Conservation (phyloP, 805 yeast species). For the Yarrowia hollandica region DNA sequence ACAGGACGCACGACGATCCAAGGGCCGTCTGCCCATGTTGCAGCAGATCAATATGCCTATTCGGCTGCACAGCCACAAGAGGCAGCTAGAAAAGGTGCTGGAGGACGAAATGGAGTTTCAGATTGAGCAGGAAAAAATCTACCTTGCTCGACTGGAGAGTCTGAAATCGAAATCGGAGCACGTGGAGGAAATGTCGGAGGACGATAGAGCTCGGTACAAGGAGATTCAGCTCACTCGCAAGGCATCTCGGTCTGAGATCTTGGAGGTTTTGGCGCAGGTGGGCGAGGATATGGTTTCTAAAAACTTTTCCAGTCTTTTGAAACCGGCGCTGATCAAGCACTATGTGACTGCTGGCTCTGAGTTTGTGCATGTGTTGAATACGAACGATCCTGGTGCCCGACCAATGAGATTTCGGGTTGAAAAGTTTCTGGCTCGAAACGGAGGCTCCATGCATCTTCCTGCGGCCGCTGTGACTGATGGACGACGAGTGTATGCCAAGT, state of each 20-base stretch:
- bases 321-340: not conserved
- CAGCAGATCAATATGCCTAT: not conserved
- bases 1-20: not conserved
- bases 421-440: not conserved
- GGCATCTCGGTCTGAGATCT: not conserved
- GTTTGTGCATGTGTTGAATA: not conserved
- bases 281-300: not conserved
- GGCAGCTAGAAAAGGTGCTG: not conserved
- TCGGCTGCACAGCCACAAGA: not conserved
- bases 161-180: not conserved
- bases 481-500: not conserved
- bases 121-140: conserved; percentile 4
- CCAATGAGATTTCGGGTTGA: not conserved
- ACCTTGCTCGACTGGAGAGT: not conserved
- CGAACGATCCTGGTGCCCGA: not conserved
- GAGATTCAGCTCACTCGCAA: not conserved
- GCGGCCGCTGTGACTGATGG: not conserved
- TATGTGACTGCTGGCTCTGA: not conserved
- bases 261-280: not conserved
- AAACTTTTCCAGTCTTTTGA: not conserved
- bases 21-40: not conserved
- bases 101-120: not conserved
- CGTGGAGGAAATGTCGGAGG: not conserved
- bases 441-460: not conserved
- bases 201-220: not conserved